A percentile compares a stretch with the other conserved stretches of the same genome.
Conservation (phyloP, 768 basidiomycete species). For the Boletus rufocinnamomeus region DNA sequence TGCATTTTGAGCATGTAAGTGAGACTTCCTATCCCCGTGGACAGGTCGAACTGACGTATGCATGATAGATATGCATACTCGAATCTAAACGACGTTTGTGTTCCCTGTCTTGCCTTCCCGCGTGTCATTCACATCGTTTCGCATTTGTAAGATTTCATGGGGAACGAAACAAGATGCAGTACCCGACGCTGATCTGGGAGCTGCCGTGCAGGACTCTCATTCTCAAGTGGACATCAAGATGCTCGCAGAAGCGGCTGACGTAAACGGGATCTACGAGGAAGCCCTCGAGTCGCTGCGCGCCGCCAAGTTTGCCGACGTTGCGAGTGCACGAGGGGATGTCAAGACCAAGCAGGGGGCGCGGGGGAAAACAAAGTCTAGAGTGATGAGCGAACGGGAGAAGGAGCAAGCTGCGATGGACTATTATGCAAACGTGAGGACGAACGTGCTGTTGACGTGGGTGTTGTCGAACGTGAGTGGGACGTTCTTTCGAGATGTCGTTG, state of each 20-base stretch:
- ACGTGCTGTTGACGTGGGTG: conserved; percentile 80
- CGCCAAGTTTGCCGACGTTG: conserved; percentile 43
- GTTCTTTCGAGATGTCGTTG: background rate
- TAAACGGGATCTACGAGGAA: conserved; percentile 83
- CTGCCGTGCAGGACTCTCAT: conserved; percentile 76
- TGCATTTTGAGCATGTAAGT: conserved; percentile 76
- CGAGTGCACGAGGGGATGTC: background rate
- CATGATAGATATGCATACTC: conserved; percentile 74
- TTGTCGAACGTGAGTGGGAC: conserved; percentile 67
- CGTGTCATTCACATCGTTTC: conserved; percentile 8
- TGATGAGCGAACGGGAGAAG: conserved; percentile 54
- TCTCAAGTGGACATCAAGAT: conserved; percentile 88
- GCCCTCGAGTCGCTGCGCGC: conserved; percentile 72
- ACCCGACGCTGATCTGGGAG: conserved; percentile 76
- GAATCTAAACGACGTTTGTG: conserved; percentile 76
- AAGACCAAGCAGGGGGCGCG: conserved; percentile 11
- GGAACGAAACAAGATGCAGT: conserved; percentile 90
- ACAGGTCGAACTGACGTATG: conserved; percentile 23
- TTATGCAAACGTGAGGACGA: conserved; percentile 85
- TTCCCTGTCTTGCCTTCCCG: conserved; percentile 11
- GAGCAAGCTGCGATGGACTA: conserved; percentile 81
- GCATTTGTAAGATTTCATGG: conserved; percentile 71
- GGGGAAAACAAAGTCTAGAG: conserved; percentile 21
- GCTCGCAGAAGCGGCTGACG: conserved; percentile 76
- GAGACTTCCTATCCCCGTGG: background rate